A percentile compares a stretch with the other conserved stretches of the same genome.
These are phyloP conservation scores for Aphanocladium album DNA, from an alignment of 2,329 filamentous ascomycete species.

Conservation along the genomic window DNA sequence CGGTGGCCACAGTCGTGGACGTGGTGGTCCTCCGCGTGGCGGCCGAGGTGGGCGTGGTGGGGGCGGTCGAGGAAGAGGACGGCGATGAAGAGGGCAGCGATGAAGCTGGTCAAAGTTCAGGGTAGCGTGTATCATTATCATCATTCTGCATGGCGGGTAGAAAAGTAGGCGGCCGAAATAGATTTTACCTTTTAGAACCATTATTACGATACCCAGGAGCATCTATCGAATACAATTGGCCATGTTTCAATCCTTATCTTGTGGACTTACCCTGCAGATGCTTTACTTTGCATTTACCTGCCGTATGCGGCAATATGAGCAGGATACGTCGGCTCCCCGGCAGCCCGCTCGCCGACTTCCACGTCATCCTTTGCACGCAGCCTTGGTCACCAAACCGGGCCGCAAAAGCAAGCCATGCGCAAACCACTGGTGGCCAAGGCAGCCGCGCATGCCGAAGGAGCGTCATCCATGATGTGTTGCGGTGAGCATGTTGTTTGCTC, in stretches of 20 bases:
- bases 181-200: neutral
- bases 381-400: neutral
- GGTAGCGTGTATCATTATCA: neutral
- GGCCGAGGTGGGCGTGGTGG: slow-evolving; percentile 21
- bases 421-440: neutral
- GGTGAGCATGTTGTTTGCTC: neutral
- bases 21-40: slow-evolving; percentile 9
- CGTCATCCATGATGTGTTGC: neutral
- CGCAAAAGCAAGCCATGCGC: neutral
- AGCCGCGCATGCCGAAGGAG: neutral
- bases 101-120: neutral
- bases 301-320: neutral
- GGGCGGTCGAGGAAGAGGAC: slow-evolving; percentile 22
- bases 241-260: neutral
- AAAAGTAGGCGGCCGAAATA: neutral
- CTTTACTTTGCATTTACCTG: neutral
- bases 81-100: slow-evolving; percentile 12
- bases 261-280: no score
- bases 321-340: neutral
- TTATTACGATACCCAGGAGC: slow-evolving; percentile 1
- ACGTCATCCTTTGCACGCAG: neutral
- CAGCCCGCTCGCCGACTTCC: neutral
- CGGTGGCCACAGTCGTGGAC: neutral
- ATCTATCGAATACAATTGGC: slow-evolving; percentile 4
- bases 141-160: neutral